Conservation (phyloP, 192 early-diverging fungal genomes). For the Lobosporangium transversale region DNA sequence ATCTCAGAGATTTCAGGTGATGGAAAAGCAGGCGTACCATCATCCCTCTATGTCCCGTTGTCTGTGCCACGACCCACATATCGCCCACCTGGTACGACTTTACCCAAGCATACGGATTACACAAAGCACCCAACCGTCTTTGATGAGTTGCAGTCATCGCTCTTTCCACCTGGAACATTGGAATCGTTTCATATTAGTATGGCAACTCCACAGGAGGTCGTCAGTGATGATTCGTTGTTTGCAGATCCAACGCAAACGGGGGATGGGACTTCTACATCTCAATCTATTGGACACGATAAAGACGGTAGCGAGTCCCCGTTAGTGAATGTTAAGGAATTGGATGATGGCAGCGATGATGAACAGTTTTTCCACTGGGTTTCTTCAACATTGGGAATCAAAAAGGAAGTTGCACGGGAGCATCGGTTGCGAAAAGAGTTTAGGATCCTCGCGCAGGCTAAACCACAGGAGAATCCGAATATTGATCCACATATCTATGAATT, state of each 20-base stretch:
- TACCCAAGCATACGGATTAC: constrained; percentile 44
- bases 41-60: constrained; percentile 7
- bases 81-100: constrained; percentile 35
- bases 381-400: constrained; percentile 6
- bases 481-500: constrained; percentile 43
- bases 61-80: constrained; percentile 35
- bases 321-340: not conserved
- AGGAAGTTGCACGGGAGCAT: constrained; percentile 13
- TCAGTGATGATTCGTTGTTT: constrained; percentile 40
- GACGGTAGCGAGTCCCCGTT: too few species aligned
- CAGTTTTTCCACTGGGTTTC: constrained; percentile 9
- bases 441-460: constrained; percentile 6
- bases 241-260: constrained; percentile 9
- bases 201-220: constrained; percentile 51
- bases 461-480: constrained; percentile 29
- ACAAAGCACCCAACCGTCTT: constrained; percentile 39
- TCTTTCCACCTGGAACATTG: constrained; percentile 45
- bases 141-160: constrained; percentile 45
- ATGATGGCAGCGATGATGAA: constrained; percentile 6
- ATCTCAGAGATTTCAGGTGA: constrained; percentile 13
- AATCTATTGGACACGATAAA: not conserved
- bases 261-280: not conserved
- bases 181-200: constrained; percentile 38
- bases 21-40: constrained; percentile 15
- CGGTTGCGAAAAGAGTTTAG: constrained; percentile 24